Evolutionary conservation across 208 protist genomes (phyloP), one percentile per base, ranked within the genome.

Genomic region (Perkinsela sp.): DNA sequence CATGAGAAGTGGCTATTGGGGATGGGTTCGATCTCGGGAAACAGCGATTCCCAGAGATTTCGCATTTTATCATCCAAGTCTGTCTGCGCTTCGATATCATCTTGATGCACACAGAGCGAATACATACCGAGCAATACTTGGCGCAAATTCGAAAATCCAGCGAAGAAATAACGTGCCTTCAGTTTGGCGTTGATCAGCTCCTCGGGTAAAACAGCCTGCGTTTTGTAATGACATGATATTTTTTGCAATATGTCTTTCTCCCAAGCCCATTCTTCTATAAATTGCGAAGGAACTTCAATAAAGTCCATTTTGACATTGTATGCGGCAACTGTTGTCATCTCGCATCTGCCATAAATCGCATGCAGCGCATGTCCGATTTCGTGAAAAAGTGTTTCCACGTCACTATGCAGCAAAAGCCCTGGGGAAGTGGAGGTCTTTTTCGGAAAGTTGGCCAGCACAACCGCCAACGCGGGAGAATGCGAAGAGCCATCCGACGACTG

Each of bases 261-360:
- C 85, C 88, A 93, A 32, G 84, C 74, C 81, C 85, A 93, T 69
- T 92, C 82, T 74, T 92, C 85, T 40, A 90, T 70, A 77, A 89
- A 89, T 68, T 91, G 84, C 15, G 85, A 92, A 1, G 85, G 85
- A 30, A 89, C 74, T 76, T 93, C 85, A 66, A 92, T 82, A 75
- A 90, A 93, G 74, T 90, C 83, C 29, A 81, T 70, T 74, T 88
- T 88, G 31, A 90, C 84, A 48, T 69, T 71, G 31, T 77, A 88
- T 29, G 81, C 80, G 29, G 85, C 79, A 73, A 90, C 79, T 32
- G 74, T 83, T 57, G 78, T 31, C 84, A 91, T 90, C 32, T 74
- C 78, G 68, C 74, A 81, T 48, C 78, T 72, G 48, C 84, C 82
- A 77, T 89, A 83, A 31, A 90, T 68, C 28, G 75, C 73, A 71